Evolutionary conservation across 257 asterid species (phyloP).

Genomic region (Rehmannia glutinosa): DNA sequence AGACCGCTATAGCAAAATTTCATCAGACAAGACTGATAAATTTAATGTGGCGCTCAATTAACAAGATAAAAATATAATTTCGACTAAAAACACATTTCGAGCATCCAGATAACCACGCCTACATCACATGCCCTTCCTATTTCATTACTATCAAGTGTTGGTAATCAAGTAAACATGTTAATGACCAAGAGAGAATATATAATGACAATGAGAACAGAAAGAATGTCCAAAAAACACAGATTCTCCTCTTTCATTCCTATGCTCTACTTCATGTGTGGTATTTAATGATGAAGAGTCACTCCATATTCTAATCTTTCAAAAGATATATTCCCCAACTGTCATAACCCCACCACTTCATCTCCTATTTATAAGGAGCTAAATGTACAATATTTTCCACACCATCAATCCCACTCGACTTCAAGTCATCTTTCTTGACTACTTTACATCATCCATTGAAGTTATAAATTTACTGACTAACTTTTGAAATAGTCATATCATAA

Average conservation of each 20-base stretch:
- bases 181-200: too few relatives aligned
- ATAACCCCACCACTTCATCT: conserved; percentile 39
- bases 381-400: conserved; percentile 14
- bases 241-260: conserved; percentile 8
- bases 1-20: too few relatives aligned
- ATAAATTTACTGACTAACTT: too few relatives aligned
- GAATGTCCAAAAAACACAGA: conserved; percentile 25
- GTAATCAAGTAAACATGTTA: neutral
- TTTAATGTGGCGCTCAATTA: too few relatives aligned
- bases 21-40: too few relatives aligned
- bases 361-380: conserved; percentile 39
- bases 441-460: too few relatives aligned
- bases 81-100: too few relatives aligned
- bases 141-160: neutral
- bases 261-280: conserved; percentile 41
- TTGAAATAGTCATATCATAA: neutral
- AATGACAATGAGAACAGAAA: too few relatives aligned
- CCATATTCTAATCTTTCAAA: conserved; percentile 35
- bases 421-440: neutral
- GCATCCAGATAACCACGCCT: too few relatives aligned
- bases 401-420: conserved; percentile 11
- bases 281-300: conserved; percentile 45
- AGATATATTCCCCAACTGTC: conserved; percentile 48
- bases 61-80: too few relatives aligned
- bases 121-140: too few relatives aligned